Conservation (phyloP, 768 basidiomycete species). For the Podaxis sp. region DNA sequence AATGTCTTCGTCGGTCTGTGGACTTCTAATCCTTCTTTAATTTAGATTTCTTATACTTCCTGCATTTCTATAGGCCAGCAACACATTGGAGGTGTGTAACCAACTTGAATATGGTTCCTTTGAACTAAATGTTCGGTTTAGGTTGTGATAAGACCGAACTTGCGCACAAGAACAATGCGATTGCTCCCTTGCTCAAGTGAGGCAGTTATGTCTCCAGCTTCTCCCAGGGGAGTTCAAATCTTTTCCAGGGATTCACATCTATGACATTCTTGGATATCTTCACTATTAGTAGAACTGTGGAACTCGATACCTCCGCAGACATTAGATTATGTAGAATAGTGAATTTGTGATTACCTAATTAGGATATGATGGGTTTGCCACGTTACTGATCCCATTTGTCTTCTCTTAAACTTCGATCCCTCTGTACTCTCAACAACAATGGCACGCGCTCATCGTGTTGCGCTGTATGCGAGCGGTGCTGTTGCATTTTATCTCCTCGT, state of each 20-base stretch:
- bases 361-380: slow-evolving; percentile 2
- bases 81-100: slow-evolving; percentile 51
- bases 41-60: neutral
- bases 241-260: neutral
- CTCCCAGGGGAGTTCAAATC: neutral
- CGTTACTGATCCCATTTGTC: slow-evolving; percentile 6
- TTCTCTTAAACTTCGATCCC: neutral
- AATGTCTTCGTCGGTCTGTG: slow-evolving; percentile 73
- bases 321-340: neutral
- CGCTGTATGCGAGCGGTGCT: slow-evolving; percentile 39
- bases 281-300: neutral
- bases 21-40: neutral
- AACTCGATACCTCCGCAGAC: neutral
- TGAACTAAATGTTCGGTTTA: slow-evolving; percentile 16
- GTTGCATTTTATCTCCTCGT: slow-evolving; percentile 53
- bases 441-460: slow-evolving; percentile 61
- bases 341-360: neutral
- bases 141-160: slow-evolving; percentile 38
- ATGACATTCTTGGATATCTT: neutral
- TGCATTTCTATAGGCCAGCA: slow-evolving; percentile 34
- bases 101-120: neutral
- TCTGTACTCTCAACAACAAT: slow-evolving; percentile 31
- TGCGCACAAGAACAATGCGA: slow-evolving; percentile 27
- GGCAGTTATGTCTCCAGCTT: slow-evolving; percentile 8
- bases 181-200: slow-evolving; percentile 30